phyloP scores from a whole-genome alignment of 352 stramenopile species.

The Hyaloperonospora arabidopsidis region DNA sequence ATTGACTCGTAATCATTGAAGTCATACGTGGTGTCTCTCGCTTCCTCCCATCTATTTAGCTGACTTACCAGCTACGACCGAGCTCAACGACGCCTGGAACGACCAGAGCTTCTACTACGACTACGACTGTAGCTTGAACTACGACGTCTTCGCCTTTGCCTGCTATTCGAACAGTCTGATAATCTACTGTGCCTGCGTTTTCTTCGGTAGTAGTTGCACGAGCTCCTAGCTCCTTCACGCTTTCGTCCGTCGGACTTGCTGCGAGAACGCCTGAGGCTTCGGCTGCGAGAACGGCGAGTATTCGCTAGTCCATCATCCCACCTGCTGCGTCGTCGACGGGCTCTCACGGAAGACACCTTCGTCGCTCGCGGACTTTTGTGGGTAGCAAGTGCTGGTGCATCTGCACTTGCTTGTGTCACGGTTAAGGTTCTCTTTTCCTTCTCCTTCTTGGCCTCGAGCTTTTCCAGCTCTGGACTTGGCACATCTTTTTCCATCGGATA shows the following conservation, averaged over 20 bases:
- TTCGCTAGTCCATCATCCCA: slow-evolving; percentile 19
- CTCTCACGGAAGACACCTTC: slow-evolving; percentile 6
- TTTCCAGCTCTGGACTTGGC: slow-evolving; percentile 2
- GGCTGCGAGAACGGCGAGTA: slow-evolving; percentile 3
- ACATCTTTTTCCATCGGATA: slow-evolving; percentile 22
- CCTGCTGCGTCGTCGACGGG: slow-evolving; percentile 11
- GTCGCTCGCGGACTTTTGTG: neutral
- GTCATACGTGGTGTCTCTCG: too few species aligned
- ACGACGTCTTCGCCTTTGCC: slow-evolving; percentile 15
- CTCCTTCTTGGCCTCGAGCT: neutral
- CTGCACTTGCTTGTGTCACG: slow-evolving; percentile 6
- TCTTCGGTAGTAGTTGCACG: slow-evolving; percentile 5
- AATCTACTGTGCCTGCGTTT: slow-evolving; percentile 25
- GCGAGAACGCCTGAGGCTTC: slow-evolving; percentile 17
- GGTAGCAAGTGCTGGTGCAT: slow-evolving; percentile 1
- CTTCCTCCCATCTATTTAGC: too few species aligned
- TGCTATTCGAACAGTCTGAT: slow-evolving; percentile 12
- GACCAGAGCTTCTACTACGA: slow-evolving; percentile 17
- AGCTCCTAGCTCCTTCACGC: slow-evolving; percentile 4
- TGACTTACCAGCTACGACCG: neutral
- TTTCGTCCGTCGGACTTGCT: slow-evolving; percentile 15
- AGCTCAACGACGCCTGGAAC: slow-evolving; percentile 8
- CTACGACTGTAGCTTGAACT: slow-evolving; percentile 20
- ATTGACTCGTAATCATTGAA: too few species aligned
- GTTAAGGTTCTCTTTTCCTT: slow-evolving; percentile 12